A percentile compares a stretch with the other conserved stretches of the same genome.
Evolutionary conservation across 129 eudicot genomes (phyloP).

Genomic region (Flaveria ramosissima): DNA sequence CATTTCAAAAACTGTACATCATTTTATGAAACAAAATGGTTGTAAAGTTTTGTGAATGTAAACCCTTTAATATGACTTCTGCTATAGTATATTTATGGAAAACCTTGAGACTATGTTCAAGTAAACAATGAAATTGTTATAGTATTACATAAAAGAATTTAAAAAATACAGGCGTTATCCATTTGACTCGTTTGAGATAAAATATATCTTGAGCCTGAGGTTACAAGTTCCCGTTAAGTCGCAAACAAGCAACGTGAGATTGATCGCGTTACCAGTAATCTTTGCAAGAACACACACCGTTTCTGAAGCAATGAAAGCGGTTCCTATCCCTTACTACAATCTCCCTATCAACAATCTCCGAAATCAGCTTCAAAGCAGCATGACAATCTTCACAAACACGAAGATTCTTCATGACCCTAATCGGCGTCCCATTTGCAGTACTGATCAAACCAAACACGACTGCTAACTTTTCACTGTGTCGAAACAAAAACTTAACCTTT

Average conservation of each 20-base stretch:
- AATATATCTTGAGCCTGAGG: neutral
- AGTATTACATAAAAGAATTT: no score
- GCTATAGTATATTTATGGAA: no score
- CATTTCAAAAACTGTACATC: no score
- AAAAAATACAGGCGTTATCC: neutral
- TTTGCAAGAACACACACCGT: slow-evolving; percentile 60
- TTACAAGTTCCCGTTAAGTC: neutral
- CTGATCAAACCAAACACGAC: slow-evolving; percentile 54
- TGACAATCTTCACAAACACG: slow-evolving; percentile 71
- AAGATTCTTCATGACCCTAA: slow-evolving; percentile 56
- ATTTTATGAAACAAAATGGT: no score
- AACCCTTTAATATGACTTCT: no score
- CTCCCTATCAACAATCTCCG: slow-evolving; percentile 47
- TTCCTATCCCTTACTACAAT: slow-evolving; percentile 57
- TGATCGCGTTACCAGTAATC: slow-evolving; percentile 44
- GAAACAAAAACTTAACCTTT: slow-evolving; percentile 41
- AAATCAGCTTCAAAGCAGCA: slow-evolving; percentile 54
- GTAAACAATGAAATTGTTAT: no score
- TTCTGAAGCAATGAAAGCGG: slow-evolving; percentile 53
- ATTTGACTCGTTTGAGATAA: slow-evolving; percentile 4
- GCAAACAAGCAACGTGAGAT: neutral
- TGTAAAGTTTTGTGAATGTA: no score
- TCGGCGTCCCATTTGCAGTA: slow-evolving; percentile 39
- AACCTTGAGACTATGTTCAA: no score
- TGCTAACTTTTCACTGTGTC: slow-evolving; percentile 63